Conservation (phyloP, 2,329 filamentous ascomycete species). For the Periconia sp. region DNA sequence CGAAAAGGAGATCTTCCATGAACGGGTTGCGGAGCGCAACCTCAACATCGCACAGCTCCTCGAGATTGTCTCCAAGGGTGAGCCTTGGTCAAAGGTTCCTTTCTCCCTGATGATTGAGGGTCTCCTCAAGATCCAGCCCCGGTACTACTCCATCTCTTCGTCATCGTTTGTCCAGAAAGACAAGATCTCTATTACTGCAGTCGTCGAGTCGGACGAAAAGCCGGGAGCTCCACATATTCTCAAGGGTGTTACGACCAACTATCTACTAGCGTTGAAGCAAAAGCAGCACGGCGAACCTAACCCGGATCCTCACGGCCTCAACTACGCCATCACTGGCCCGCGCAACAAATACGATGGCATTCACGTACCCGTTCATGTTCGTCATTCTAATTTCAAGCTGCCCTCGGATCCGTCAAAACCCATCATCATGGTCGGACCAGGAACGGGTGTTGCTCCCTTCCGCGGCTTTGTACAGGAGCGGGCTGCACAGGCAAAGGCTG, state of each 20-base stretch:
- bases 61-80: constrained; percentile 71
- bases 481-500: constrained; percentile 79
- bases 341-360: constrained; percentile 97
- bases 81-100: constrained; percentile 82
- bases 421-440: constrained; percentile 93
- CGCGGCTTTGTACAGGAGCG: constrained; percentile 94
- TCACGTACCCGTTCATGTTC: constrained; percentile 92
- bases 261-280: constrained; percentile 90
- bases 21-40: constrained; percentile 79
- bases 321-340: constrained; percentile 85
- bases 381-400: constrained; percentile 99
- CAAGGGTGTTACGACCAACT: constrained; percentile 96
- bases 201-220: constrained; percentile 84
- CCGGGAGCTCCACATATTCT: constrained; percentile 79
- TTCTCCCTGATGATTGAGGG: constrained; percentile 96
- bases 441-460: constrained; percentile 96
- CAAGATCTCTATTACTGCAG: constrained; percentile 92
- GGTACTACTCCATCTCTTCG: constrained; percentile 99
- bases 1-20: constrained; percentile 95
- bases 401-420: constrained; percentile 94
- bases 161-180: constrained; percentile 93
- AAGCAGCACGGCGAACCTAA: constrained; percentile 90
- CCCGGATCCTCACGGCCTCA: constrained; percentile 82
- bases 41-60: constrained; percentile 91
- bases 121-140: constrained; percentile 91